Base-by-base conservation (phyloP, 306 rosid genomes). In the Prinsepia uniflora region DNA sequence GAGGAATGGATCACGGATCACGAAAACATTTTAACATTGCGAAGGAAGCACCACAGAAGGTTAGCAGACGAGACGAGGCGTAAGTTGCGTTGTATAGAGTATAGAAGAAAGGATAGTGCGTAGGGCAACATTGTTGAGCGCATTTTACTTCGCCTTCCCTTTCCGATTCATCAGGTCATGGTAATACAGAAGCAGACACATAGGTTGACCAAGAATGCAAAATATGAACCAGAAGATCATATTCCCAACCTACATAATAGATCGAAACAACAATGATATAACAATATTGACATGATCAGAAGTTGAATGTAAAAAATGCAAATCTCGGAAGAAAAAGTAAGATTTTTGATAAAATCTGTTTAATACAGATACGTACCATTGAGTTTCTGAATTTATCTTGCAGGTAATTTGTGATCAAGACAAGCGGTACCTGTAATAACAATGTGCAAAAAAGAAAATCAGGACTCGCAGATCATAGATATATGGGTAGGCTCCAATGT, bases 211-310 rank as follows among this genome's bases (percentile, higher is more conserved):
- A 50, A 95, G 84, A 56, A 95, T 91, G 73, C 96, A 20, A 78
- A 95, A 95, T 70, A 82, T 68, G 89, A 89, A 89, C 99, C 99
- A 95, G 79, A 95, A 91, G 66, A 87, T 79, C 91, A 91, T 95
- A 68, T 95, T 95, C 62, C 99, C 99, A 60, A 88, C 96, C 99
- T 95, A 84, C 42, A 65, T 63, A 72, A 41, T 4, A 8, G 24
- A 61, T 61, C 1, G 0, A 7, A 17, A 53, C 4, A 39, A 39
- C 1, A 1, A 9, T n/a, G 30, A 55, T 71, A 69, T 14, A 64
- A 59, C n/a, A 24, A 12, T 57, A 11, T 57, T 13, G 2, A 22
- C 22, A 20, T 22, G 6, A 72, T 8, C 20, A 49, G 9, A 2
- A 63, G 12, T 61, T 63, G 63, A 71, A 53, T 15, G 19, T 24